These are phyloP conservation scores for Nepenthes alata DNA, from an alignment of 179 eudicot genomes.

Conservation along the genomic window DNA sequence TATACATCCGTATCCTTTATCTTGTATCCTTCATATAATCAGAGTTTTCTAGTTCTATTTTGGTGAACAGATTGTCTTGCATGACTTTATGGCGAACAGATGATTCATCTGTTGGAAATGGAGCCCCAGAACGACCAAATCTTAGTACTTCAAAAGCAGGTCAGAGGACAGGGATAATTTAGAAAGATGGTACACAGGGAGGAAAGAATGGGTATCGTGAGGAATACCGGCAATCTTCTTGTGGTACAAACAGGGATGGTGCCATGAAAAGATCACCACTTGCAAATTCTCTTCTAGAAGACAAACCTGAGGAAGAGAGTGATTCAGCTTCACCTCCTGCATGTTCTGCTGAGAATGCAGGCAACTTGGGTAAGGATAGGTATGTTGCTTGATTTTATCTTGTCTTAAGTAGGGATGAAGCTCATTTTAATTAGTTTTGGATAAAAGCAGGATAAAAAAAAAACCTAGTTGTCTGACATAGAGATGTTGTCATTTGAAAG, in stretches of 20 bases:
- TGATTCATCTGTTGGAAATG: slow-evolving; percentile 33
- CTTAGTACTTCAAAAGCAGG: slow-evolving; percentile 29
- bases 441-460: neutral
- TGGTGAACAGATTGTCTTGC: slow-evolving; percentile 63
- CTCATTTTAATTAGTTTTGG: neutral
- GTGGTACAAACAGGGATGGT: slow-evolving; percentile 26
- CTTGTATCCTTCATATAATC: neutral
- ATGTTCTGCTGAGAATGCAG: slow-evolving; percentile 22
- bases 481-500: too few relatives aligned
- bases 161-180: slow-evolving; percentile 29
- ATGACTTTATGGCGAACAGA: slow-evolving; percentile 41
- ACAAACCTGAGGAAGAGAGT: slow-evolving; percentile 21
- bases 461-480: too few relatives aligned
- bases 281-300: slow-evolving; percentile 15
- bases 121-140: slow-evolving; percentile 31
- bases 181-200: slow-evolving; percentile 26
- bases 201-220: slow-evolving; percentile 24
- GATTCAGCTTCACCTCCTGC: slow-evolving; percentile 21
- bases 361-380: slow-evolving; percentile 37
- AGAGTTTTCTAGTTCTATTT: slow-evolving; percentile 8
- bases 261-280: slow-evolving; percentile 20
- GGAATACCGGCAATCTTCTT: slow-evolving; percentile 18
- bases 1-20: neutral
- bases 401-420: neutral
- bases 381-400: slow-evolving; percentile 9